Evolutionary conservation across 2,329 filamentous ascomycete species (phyloP).

Genomic region (Colletotrichum incanum): DNA sequence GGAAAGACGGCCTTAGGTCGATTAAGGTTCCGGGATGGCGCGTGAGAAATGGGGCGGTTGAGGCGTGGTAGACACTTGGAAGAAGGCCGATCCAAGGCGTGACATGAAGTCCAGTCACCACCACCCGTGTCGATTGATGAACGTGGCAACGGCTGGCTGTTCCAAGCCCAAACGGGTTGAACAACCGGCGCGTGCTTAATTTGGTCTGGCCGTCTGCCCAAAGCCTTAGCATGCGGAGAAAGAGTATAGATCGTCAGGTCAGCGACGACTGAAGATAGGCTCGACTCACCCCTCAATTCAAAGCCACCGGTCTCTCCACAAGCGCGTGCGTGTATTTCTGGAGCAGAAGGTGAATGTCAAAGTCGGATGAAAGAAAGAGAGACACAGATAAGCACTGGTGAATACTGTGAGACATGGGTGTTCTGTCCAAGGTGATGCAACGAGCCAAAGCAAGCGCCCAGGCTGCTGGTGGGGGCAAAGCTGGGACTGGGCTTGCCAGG

Average conservation of each 20-base stretch:
- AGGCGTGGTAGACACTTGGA: constrained; percentile 34
- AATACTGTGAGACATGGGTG: constrained; percentile 39
- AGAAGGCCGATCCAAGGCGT: constrained; percentile 31
- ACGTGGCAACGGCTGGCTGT: constrained; percentile 38
- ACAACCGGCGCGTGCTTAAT: constrained; percentile 5
- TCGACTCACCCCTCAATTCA: constrained; percentile 34
- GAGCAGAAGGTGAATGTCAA: constrained; percentile 25
- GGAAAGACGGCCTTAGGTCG: constrained; percentile 26
- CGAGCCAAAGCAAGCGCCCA: constrained; percentile 39
- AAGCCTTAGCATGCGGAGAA: constrained; percentile 31
- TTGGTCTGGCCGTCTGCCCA: constrained; percentile 21
- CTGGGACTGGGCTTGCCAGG: constrained; percentile 37
- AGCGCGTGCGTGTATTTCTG: constrained; percentile 20
- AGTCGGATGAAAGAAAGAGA: constrained; percentile 33
- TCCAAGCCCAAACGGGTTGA: constrained; percentile 10
- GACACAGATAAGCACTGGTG: constrained; percentile 36
- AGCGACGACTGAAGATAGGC: constrained; percentile 11
- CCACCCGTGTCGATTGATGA: constrained; percentile 21
- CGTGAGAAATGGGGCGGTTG: constrained; percentile 33
- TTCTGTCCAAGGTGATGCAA: constrained; percentile 37
- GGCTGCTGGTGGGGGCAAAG: constrained; percentile 29
- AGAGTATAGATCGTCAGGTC: constrained; percentile 10
- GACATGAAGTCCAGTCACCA: constrained; percentile 28
- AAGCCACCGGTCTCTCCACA: constrained; percentile 16
- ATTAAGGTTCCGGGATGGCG: constrained; percentile 43